phyloP scores from a whole-genome alignment of 2,329 filamentous ascomycete species.

The Xylariaceae sp. region DNA sequence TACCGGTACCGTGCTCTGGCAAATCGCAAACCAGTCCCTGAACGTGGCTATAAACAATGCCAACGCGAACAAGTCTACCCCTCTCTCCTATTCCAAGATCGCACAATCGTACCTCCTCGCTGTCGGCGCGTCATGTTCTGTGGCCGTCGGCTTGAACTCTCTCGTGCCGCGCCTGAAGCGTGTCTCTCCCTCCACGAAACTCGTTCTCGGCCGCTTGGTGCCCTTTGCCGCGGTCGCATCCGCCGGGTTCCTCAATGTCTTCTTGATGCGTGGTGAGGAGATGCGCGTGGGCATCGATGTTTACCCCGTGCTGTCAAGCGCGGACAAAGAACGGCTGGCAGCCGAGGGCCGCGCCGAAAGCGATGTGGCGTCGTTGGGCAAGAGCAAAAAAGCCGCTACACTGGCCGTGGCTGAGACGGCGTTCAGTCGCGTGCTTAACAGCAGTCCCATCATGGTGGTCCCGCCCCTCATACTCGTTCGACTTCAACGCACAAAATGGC shows the following conservation, averaged over 20 bases:
- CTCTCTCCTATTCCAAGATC: constrained; percentile 76
- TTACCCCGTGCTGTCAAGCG: constrained; percentile 73
- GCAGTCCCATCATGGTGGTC: constrained; percentile 94
- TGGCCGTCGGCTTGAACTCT: constrained; percentile 87
- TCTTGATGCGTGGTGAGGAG: constrained; percentile 96
- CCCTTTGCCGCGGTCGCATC: constrained; percentile 94
- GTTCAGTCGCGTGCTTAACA: constrained; percentile 85
- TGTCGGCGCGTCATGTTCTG: constrained; percentile 88
- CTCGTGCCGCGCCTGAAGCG: constrained; percentile 80
- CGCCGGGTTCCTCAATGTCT: constrained; percentile 89
- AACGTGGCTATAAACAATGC: constrained; percentile 98
- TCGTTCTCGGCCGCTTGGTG: constrained; percentile 80
- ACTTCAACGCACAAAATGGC: constrained; percentile 80
- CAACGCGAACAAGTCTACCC: constrained; percentile 96
- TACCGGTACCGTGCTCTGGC: constrained; percentile 85
- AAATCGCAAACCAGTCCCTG: constrained; percentile 93
- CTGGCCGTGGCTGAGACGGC: constrained; percentile 93
- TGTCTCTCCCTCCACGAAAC: constrained; percentile 70
- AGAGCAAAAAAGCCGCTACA: constrained; percentile 82
- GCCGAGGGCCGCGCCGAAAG: constrained; percentile 60
- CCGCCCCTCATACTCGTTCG: constrained; percentile 82
- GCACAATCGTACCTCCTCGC: constrained; percentile 88
- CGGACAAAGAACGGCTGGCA: constrained; percentile 59
- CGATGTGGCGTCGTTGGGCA: constrained; percentile 72
- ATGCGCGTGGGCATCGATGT: constrained; percentile 91